Evolutionary conservation across 352 stramenopile species (phyloP).

Genomic region (Globisporangium nagaii): DNA sequence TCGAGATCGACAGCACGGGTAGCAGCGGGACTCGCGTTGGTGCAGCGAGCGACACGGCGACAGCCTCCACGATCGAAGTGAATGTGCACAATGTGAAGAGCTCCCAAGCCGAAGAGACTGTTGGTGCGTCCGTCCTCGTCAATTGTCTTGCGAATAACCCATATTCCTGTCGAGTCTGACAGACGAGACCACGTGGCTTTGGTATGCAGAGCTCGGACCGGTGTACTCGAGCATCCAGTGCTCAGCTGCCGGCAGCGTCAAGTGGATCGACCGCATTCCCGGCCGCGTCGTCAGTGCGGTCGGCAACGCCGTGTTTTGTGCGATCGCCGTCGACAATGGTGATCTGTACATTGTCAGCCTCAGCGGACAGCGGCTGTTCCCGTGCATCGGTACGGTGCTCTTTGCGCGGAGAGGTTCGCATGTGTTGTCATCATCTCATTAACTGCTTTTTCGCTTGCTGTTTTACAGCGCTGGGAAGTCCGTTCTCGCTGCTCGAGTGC

Average conservation of each 20-base stretch:
- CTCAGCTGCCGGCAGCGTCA: constrained; percentile 35
- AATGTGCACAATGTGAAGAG: constrained; percentile 63
- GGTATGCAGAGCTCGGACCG: constrained; percentile 37
- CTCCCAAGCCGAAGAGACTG: constrained; percentile 28
- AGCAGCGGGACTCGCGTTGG: background rate
- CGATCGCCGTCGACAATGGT: constrained; percentile 52
- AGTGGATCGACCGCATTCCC: constrained; percentile 80
- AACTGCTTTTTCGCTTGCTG: background rate
- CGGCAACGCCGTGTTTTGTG: constrained; percentile 64
- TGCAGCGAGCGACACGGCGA: background rate
- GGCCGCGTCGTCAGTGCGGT: constrained; percentile 46
- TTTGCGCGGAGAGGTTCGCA: too few species aligned
- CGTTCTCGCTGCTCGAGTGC: constrained; percentile 69
- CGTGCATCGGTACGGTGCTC: constrained; percentile 80
- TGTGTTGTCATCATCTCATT: too few species aligned
- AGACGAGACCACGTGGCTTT: background rate
- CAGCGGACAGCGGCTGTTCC: constrained; percentile 67
- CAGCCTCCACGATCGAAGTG: constrained; percentile 34
- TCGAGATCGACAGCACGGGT: constrained; percentile 40
- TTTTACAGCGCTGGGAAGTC: constrained; percentile 49
- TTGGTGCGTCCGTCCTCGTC: constrained; percentile 26
- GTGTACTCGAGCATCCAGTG: constrained; percentile 76
- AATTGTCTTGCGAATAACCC: too few species aligned
- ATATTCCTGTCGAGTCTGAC: too few species aligned
- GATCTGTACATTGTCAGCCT: constrained; percentile 63